phyloP scores from a whole-genome alignment of 2,329 filamentous ascomycete species.

The Fusarium hainanense region DNA sequence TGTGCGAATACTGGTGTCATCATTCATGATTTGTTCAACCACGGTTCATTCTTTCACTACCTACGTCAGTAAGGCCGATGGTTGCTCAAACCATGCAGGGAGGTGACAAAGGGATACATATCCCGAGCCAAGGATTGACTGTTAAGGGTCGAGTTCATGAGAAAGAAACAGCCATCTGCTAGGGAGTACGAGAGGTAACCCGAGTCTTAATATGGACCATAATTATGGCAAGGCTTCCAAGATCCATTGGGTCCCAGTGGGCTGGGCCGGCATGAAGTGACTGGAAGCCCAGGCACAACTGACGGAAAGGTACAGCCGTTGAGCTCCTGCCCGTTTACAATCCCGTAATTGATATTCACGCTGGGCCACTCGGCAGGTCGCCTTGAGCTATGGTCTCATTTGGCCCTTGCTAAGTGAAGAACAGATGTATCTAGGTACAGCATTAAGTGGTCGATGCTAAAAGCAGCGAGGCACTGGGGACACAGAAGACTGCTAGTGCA shows the following conservation, averaged over 20 bases:
- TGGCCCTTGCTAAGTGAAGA: background rate
- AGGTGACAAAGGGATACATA: constrained; percentile 1
- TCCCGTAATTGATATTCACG: background rate
- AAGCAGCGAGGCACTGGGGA: constrained; percentile 3
- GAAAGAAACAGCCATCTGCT: background rate
- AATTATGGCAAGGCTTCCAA: background rate
- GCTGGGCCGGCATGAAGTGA: constrained; percentile 8
- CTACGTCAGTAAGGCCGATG: background rate
- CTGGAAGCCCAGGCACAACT: background rate
- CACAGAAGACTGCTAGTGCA: constrained; percentile 1
- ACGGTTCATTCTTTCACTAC: background rate
- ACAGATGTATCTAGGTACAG: background rate
- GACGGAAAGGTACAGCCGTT: constrained; percentile 24
- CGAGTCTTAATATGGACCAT: background rate
- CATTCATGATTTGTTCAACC: constrained; percentile 2
- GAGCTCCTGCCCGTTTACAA: constrained; percentile 1
- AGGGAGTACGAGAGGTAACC: constrained; percentile 5
- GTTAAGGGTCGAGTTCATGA: background rate
- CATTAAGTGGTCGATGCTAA: background rate
- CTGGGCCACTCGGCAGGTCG: constrained; percentile 12
- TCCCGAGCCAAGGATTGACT: background rate
- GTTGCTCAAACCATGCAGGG: constrained; percentile 16
- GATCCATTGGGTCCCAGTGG: constrained; percentile 30
- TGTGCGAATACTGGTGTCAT: constrained; percentile 2
- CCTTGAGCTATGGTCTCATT: background rate